Evolutionary conservation across 768 basidiomycete genomes (phyloP).

Genomic region (Suillus discolor): DNA sequence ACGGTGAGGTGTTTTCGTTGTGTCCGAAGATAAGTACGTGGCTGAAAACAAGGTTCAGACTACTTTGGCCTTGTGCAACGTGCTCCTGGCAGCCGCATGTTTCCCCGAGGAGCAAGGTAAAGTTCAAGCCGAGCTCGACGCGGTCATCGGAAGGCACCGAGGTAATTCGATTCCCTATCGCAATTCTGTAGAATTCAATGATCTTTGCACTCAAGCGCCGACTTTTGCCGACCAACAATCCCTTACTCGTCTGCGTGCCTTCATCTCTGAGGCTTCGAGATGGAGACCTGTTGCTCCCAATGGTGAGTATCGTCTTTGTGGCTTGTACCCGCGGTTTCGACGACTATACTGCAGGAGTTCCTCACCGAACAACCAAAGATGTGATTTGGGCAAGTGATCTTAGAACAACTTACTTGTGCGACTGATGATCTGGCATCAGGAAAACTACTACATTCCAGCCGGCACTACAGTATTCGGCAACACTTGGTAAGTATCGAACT

Average conservation of each 20-base stretch:
- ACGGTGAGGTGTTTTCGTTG: background rate
- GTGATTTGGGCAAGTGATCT: background rate
- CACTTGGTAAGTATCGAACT: conserved; percentile 15
- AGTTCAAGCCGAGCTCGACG: background rate
- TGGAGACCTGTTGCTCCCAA: background rate
- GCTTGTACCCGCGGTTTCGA: background rate
- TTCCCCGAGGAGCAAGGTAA: background rate
- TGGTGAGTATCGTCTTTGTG: background rate
- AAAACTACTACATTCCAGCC: background rate
- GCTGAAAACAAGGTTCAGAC: background rate
- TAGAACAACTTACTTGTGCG: background rate
- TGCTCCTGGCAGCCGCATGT: background rate
- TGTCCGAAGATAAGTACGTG: background rate
- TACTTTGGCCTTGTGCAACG: background rate
- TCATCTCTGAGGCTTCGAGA: background rate
- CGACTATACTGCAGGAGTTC: background rate
- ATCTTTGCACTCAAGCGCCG: background rate
- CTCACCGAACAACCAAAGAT: background rate
- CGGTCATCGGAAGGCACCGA: background rate
- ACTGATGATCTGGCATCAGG: background rate
- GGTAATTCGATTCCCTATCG: background rate
- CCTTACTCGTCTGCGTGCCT: background rate
- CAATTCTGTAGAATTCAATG: background rate
- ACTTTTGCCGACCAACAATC: background rate
- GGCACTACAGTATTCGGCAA: conserved; percentile 13